Base-by-base conservation (phyloP, 176 grass and related monocot species). In the Avena sativa region DNA sequence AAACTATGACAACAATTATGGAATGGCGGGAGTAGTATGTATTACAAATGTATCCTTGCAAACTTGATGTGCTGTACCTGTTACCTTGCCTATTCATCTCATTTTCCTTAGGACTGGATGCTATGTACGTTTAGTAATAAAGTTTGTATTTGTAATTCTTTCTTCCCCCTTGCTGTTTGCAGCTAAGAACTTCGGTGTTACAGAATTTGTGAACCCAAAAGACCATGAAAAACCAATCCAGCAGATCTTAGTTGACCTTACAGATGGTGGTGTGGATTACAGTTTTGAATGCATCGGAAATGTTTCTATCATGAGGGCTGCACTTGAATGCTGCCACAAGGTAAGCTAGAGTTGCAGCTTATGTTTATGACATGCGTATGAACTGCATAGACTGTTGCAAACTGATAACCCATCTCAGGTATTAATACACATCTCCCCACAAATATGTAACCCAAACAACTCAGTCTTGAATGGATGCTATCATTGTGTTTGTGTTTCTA, bases 271-370 rank as follows among this genome's bases (percentile, higher is more conserved):
- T 0, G 94, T 96, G 75, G 97, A 99, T 87, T 99, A 99, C 89
- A 99, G 97, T 87, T 99, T 99, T 78, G 97, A 99, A 78, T 99
- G 97, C 82, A 96, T 99, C 61, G 94, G 97, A 81, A 99, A 99
- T 92, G 94, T 99, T 86, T 90, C 90, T 64, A 76, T 99, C 71
- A 99, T 96, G 94, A 92, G 97, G 46, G 85, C 97, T 87, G 97
- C 97, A 53, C 86, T 99, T 32, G 97, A 99, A 86, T 99, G 97
- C 83, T 99, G 97, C 85, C 97, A 99, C 90, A 99, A 99, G 94
- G 97, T 94, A 86, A 86, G 40, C 44, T 58, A 58, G 3, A 19
- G 59, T 58, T 91, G 53, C 48, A 36, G 38, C 51, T 46, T 79
- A 4, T 79, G 15, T 79, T 57, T 62, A 20, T 47, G 19, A 68